Evolutionary conservation across 768 basidiomycete genomes (phyloP), one percentile per base, ranked within the genome.

Genomic region (Scleroderma bovista): DNA sequence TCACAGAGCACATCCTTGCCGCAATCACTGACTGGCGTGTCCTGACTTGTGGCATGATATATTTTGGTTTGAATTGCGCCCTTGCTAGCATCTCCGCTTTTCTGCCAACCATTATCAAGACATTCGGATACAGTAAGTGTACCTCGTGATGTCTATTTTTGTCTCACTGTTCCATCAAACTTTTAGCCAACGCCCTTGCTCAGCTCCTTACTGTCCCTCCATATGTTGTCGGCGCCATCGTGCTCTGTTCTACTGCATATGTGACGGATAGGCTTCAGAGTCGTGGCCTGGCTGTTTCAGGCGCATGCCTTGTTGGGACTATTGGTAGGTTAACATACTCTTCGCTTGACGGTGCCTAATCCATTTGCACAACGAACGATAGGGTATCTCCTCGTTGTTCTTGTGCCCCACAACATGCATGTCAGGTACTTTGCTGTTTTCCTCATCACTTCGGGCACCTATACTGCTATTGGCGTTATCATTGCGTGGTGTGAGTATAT

Each of bases 181-280:
- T 9, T 0, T 50, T 19, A 87, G 86, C 77, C 26, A 75, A 79
- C 53, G 84, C 86, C 13, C 64, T 73, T 31, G 80, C 85, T 0
- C 87, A 92, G 57, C 60, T 91, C 2, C 73, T 88, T 45, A 88
- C 88, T 1, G 87, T 92, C 4, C 88, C 88, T 3, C 90, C 90
- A 3, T 91, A 92, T 59, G 83, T 80, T 2, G 81, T 84, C 17
- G 78, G 83, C 2, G 78, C 86, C 1, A 68, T 82, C 11, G 75
- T 87, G n/a, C 71, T 89, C 31, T 69, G 80, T 26, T 31, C 68
- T 3, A 75, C 80, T 46, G 80, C 83, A 1, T 86, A 75, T 60
- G 59, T 71, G 6, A n/a, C n/a, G n/a, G n/a, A n/a, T n/a, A n/a
- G n/a, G n/a, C 60, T 84, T 17, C 85, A 87, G 58, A 79, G 68